Base-by-base conservation (phyloP, 1,139 yeast species). In the Geotrichum phurueaensis region DNA sequence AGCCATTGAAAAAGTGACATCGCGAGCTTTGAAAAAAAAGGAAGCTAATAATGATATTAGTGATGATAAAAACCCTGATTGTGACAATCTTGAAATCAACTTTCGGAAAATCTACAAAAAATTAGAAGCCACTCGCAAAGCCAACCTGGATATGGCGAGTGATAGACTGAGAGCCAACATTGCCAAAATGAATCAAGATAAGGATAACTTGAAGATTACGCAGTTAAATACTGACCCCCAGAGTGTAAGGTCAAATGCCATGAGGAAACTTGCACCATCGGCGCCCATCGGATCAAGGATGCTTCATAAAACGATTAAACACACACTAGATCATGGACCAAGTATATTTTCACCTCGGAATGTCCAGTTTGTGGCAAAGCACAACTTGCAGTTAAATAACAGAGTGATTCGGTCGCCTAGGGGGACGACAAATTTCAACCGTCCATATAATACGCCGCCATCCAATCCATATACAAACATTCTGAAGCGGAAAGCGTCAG, bases 291-390 rank as follows among this genome's bases (percentile, higher is more conserved):
- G 60, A 5, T 58, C 60, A 4, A 50, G 49, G 20, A 9, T 58
- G 45, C 49, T 58, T 13, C 60, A 49, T 22, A 56, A 53, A 45
- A 53, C 55, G 18, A 53, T 55, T 54, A 61, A 39, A 49, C 29
- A 27, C 56, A 45, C 51, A 60, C 10, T 18, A 57, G 54, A 18
- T 57, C 58, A 53, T 59, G 65, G n/a, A 54, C 43, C 59, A n/a
- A 56, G 31, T 18, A 56, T 51, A 12, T 56, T 56, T 51, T 56
- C 54, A 10, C 54, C 54, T 13, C 54, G 55, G 18, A 56, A 51
- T 29, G n/a, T 56, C 1, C 54, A 52, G 45, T 56, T 56, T n/a
- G 27, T 51, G 20, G 20, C 50, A 10, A 51, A 43, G 9, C 45
- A 43, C 51, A 25, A 20, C 25, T 4, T 13, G 31, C 23, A 22